Percentiles rank a stretch among this genome's conserved stretches.
phyloP scores from a whole-genome alignment of 2,329 filamentous ascomycete species.

The Fonsecaea nubica region DNA sequence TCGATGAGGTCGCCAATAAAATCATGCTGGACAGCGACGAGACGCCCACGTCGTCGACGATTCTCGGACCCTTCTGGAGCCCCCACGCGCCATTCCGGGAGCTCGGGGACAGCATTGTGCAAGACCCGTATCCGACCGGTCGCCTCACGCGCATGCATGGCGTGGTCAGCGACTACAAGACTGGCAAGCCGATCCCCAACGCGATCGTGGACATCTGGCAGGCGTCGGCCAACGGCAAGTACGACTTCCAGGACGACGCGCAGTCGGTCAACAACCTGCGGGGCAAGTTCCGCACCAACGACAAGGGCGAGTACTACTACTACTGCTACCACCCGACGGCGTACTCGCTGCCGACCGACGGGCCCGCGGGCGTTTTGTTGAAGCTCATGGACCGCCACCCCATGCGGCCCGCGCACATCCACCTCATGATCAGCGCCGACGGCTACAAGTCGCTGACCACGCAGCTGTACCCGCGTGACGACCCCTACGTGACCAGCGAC shows the following conservation, averaged over 20 bases:
- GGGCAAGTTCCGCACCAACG: constrained; percentile 75
- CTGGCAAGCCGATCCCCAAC: constrained; percentile 63
- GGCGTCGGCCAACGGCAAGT: constrained; percentile 75
- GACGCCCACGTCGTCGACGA: constrained; percentile 55
- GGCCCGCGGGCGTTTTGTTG: constrained; percentile 61
- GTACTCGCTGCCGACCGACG: constrained; percentile 73
- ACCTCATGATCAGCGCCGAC: constrained; percentile 63
- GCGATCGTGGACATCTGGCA: constrained; percentile 82
- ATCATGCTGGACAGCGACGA: constrained; percentile 66
- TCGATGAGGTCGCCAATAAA: constrained; percentile 79
- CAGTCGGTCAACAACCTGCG: constrained; percentile 76
- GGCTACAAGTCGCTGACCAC: constrained; percentile 64
- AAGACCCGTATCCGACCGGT: constrained; percentile 61
- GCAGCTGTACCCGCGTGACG: constrained; percentile 65
- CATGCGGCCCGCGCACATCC: constrained; percentile 68
- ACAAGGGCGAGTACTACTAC: constrained; percentile 73
- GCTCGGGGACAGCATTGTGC: constrained; percentile 70
- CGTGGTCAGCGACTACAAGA: constrained; percentile 9
- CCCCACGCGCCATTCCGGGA: constrained; percentile 75
- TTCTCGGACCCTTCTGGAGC: constrained; percentile 80
- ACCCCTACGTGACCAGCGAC: constrained; percentile 64
- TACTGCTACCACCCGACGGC: constrained; percentile 78
- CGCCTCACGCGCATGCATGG: constrained; percentile 8
- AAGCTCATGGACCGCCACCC: constrained; percentile 63
- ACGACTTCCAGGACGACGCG: constrained; percentile 75